These are phyloP conservation scores for Xylariaceae sp. DNA, from an alignment of 2,329 filamentous ascomycete species.

Conservation along the genomic window DNA sequence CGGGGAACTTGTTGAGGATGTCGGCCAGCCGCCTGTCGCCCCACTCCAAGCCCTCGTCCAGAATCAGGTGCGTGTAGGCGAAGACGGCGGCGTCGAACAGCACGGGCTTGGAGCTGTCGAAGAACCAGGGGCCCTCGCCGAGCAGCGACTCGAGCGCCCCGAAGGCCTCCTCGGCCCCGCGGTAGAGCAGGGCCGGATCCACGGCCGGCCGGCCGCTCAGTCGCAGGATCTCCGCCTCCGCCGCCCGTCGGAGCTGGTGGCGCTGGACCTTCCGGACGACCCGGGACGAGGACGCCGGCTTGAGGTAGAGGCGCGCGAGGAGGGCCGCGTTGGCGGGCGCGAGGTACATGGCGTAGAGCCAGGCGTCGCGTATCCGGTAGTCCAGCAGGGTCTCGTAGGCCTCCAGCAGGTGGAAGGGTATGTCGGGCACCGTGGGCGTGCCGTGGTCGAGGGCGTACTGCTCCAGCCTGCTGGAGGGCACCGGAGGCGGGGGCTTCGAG, in stretches of 20 bases:
- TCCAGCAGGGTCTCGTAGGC: slow-evolving; percentile 75
- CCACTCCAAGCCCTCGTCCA: slow-evolving; percentile 60
- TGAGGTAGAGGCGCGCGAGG: slow-evolving; percentile 64
- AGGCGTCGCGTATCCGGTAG: slow-evolving; percentile 72
- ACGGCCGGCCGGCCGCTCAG: slow-evolving; percentile 32
- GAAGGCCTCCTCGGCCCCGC: slow-evolving; percentile 37
- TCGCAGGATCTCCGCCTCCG: slow-evolving; percentile 65
- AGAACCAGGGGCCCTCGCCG: slow-evolving; percentile 39
- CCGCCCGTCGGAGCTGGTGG: slow-evolving; percentile 63
- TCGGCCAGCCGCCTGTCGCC: slow-evolving; percentile 51
- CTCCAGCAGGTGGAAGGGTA: slow-evolving; percentile 52
- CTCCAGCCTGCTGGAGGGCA: slow-evolving; percentile 59
- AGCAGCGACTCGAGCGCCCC: slow-evolving; percentile 38
- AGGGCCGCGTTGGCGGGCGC: slow-evolving; percentile 60
- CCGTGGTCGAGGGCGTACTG: slow-evolving; percentile 56
- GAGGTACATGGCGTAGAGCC: slow-evolving; percentile 82
- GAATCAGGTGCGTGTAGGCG: slow-evolving; percentile 75
- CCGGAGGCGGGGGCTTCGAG: slow-evolving; percentile 29
- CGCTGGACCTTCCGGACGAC: slow-evolving; percentile 58
- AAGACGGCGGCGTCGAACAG: slow-evolving; percentile 87
- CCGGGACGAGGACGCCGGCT: slow-evolving; percentile 49
- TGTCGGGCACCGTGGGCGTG: slow-evolving; percentile 34
- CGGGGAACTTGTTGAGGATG: slow-evolving; percentile 47
- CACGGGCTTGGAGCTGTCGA: slow-evolving; percentile 46
- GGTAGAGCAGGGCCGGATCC: slow-evolving; percentile 33